Evolutionary conservation across 139 green algal species (phyloP).

Genomic region (Gonium pectorale): DNA sequence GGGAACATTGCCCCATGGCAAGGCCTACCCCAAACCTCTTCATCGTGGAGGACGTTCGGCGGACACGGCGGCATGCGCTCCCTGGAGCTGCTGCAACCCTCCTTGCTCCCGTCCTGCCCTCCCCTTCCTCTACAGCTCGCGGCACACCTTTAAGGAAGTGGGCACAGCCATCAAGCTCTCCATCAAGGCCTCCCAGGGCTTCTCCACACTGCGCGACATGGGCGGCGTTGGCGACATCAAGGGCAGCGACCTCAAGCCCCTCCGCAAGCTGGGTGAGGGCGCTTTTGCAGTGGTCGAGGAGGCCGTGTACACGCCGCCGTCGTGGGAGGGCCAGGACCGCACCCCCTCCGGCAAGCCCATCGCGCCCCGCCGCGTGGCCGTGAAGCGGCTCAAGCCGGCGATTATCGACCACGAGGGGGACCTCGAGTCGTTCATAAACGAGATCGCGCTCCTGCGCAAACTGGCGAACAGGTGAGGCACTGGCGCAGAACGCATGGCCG

Average conservation of each 20-base stretch:
- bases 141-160: background rate
- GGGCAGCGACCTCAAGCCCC: background rate
- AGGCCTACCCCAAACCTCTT: too few species aligned
- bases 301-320: background rate
- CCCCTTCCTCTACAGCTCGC: background rate
- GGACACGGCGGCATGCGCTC: too few species aligned
- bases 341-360: too few species aligned
- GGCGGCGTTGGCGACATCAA: background rate
- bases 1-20: too few species aligned
- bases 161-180: background rate
- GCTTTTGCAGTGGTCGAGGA: constrained; percentile 38
- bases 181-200: background rate
- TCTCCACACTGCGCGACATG: constrained; percentile 28
- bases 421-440: constrained; percentile 1
- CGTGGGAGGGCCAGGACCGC: too few species aligned
- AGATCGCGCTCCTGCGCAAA: constrained; percentile 17
- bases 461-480: constrained; percentile 18
- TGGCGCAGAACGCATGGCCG: too few species aligned
- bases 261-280: constrained; percentile 23
- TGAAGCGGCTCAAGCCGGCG: constrained; percentile 36
- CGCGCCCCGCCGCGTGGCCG: background rate
- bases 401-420: constrained; percentile 5
- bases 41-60: too few species aligned
- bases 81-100: too few species aligned
- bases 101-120: background rate